Evolutionary conservation across 495 filamentous ascomycete genomes (phyloP).

Genomic region (Penicillium waksmanii): DNA sequence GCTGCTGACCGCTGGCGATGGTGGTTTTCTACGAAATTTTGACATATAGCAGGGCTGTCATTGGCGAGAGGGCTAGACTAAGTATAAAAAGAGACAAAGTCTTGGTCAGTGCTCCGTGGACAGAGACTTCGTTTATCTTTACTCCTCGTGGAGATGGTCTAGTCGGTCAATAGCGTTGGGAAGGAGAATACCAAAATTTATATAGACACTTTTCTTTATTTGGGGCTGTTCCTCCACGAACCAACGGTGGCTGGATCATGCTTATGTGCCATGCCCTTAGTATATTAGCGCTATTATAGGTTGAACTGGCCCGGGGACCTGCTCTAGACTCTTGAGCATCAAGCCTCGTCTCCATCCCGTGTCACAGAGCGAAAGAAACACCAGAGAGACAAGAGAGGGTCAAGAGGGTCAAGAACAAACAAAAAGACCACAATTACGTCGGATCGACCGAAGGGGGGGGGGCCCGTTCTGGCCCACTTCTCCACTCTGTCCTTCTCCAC

Average conservation of each 20-base stretch:
- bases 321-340: constrained; percentile 6
- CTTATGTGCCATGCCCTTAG: constrained; percentile 12
- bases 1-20: not conserved
- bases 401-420: not conserved
- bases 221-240: constrained; percentile 6
- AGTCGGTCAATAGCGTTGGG: not conserved
- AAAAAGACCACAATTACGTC: not conserved
- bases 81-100: not conserved
- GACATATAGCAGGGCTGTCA: not conserved
- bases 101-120: not conserved
- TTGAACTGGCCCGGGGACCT: not conserved
- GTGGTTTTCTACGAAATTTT: not conserved
- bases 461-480: constrained; percentile 13
- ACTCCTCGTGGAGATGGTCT: not conserved
- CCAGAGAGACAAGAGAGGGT: not conserved
- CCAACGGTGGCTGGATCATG: constrained; percentile 9
- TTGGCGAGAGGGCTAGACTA: not conserved
- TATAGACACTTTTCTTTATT: not conserved
- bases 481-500: not conserved
- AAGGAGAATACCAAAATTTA: constrained; percentile 1
- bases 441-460: constrained; percentile 9
- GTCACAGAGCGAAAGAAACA: not conserved
- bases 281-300: constrained; percentile 16
- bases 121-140: constrained; percentile 4
- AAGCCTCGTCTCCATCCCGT: constrained; percentile 9